These are phyloP conservation scores for Brassica balearica DNA, from an alignment of 441 rosid genomes.

Conservation along the genomic window DNA sequence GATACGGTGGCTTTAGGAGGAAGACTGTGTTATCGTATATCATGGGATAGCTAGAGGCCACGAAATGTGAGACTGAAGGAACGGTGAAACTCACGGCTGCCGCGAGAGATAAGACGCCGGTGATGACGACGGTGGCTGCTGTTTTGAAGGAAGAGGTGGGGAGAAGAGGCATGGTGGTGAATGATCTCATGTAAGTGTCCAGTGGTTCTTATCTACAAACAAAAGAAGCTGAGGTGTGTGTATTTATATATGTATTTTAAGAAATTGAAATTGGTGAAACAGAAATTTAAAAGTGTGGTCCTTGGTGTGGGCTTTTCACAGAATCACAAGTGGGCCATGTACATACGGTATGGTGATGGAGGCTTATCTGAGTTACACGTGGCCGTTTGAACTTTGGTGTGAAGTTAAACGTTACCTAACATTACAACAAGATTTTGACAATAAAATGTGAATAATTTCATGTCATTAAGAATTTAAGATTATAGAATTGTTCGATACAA, in stretches of 20 bases:
- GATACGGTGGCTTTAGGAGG: constrained; percentile 63
- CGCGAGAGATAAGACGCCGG: constrained; percentile 44
- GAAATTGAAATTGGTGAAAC: neutral
- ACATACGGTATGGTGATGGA: neutral
- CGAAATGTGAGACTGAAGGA: constrained; percentile 47
- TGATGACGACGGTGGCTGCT: constrained; percentile 41
- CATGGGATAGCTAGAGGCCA: constrained; percentile 45
- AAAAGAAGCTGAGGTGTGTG: constrained; percentile 18
- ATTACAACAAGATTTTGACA: constrained; percentile 23
- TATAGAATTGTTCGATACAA: neutral
- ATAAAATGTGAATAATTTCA: neutral
- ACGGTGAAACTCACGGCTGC: constrained; percentile 35
- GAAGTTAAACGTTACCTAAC: constrained; percentile 24
- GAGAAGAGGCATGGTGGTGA: constrained; percentile 47
- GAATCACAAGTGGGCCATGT: constrained; percentile 36
- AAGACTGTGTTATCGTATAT: constrained; percentile 47
- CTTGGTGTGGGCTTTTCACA: constrained; percentile 35
- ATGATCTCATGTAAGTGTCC: constrained; percentile 30
- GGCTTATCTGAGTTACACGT: constrained; percentile 35
- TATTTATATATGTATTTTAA: constrained; percentile 1
- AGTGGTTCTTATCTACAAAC: constrained; percentile 39
- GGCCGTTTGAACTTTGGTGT: constrained; percentile 4
- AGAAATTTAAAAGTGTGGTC: constrained; percentile 31
- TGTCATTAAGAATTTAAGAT: neutral
- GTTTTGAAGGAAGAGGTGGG: constrained; percentile 48